Base-by-base conservation (phyloP, 2,329 filamentous ascomycete species). In the Aspergillus cejpii region DNA sequence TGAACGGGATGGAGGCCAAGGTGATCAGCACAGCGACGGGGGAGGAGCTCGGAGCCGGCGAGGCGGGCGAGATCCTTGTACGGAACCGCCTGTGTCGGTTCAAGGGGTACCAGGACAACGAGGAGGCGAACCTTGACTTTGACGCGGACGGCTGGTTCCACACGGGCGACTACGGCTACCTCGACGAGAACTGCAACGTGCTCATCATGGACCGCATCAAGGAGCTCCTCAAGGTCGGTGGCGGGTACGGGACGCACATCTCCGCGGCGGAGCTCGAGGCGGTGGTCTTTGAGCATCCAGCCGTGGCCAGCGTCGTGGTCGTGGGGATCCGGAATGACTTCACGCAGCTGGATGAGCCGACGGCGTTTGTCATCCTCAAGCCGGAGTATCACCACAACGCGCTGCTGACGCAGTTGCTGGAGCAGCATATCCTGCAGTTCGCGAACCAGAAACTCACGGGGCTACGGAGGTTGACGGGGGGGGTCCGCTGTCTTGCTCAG, bases 181-280 rank as follows among this genome's bases (percentile, higher is more conserved):
- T 57, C 21, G 55, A 57, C 41, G 41, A 57, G 20, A 36, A 50
- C n/a, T 45, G 40, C 37, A 57, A 57, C 26, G 55, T 59, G 6
- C 55, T 47, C 44, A 55, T 56, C 31, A 44, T 48, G 8, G 54
- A 56, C 26, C 55, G 53, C 5, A 41, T 55, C 12, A 58, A 56
- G 43, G 54, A 69, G 44, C 56, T 69, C 3, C 61, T 68, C 45
- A 66, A 66, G 46, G 64, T 67, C 24, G 55, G 55, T 1, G 55
- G 45, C 15, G 67, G 67, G 21, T 65, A 68, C 39, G 64, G 67
- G 8, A 62, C 63, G 8, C 65, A 54, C 37, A 41, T 54, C 27
- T 54, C 52, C 2, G 44, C 64, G 1, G 58, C 62, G 4, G 64
- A 68, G 42, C 49, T 67, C 4, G 66, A 69, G 47, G 57, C 53